A percentile compares a stretch with the other conserved stretches of the same genome.
phyloP scores from a whole-genome alignment of 2,329 filamentous ascomycete genomes.

The Paecilomyces niveus region DNA sequence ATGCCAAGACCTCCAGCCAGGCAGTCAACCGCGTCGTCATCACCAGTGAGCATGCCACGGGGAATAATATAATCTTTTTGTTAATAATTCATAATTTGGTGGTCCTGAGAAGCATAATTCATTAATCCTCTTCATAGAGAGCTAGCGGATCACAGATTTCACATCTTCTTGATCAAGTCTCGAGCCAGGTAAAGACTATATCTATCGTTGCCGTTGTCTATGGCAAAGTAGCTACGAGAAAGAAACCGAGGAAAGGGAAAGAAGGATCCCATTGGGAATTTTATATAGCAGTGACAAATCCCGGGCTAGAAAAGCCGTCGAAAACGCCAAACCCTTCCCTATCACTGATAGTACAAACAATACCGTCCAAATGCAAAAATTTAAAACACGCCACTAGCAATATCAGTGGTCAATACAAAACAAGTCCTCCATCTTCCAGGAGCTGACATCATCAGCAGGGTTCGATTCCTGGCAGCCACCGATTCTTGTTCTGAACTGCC shows the following conservation, averaged over 20 bases:
- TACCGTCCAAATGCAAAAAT: neutral
- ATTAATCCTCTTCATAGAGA: neutral
- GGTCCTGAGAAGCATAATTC: neutral
- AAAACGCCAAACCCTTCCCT: neutral
- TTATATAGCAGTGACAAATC: neutral
- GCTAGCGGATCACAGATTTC: too few relatives aligned
- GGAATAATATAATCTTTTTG: neutral
- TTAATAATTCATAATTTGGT: neutral
- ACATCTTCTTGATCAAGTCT: neutral
- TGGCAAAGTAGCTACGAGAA: neutral
- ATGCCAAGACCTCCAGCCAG: neutral
- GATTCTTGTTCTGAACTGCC: constrained; percentile 54
- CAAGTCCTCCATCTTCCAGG: constrained; percentile 48
- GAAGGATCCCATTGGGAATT: neutral
- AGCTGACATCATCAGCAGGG: constrained; percentile 22
- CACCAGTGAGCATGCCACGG: neutral
- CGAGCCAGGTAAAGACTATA: neutral
- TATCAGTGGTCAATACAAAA: constrained; percentile 53
- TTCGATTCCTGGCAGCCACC: constrained; percentile 55
- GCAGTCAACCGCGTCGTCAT: neutral
- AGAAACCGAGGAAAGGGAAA: neutral
- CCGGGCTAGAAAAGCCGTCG: neutral
- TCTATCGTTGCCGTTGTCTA: neutral
- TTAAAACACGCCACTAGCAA: neutral
- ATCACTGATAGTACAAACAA: neutral